Evolutionary conservation across 495 filamentous ascomycete species (phyloP).

Genomic region (Geoglossum glabrum): DNA sequence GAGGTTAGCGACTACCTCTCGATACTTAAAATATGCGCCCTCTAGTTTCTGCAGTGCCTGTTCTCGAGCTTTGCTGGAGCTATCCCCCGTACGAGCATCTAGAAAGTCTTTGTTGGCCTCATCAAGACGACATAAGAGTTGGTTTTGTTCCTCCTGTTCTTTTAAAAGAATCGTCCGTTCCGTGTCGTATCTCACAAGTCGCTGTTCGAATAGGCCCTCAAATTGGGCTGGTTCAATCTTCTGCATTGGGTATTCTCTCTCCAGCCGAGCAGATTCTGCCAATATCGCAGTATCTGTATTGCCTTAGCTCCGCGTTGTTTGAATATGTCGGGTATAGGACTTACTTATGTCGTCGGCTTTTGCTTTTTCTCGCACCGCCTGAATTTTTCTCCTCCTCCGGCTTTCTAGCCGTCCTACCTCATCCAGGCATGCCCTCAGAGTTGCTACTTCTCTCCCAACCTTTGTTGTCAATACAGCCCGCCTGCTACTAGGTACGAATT

Average conservation of each 20-base stretch:
- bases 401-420: slow-evolving; percentile 66
- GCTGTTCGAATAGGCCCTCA: slow-evolving; percentile 71
- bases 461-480: slow-evolving; percentile 56
- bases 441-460: slow-evolving; percentile 56
- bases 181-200: slow-evolving; percentile 56
- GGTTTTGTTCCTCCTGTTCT: slow-evolving; percentile 60
- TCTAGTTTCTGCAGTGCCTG: slow-evolving; percentile 73
- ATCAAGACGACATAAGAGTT: slow-evolving; percentile 41
- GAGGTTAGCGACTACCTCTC: slow-evolving; percentile 75
- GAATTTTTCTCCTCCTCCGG: slow-evolving; percentile 66
- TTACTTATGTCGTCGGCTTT: slow-evolving; percentile 76
- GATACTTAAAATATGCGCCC: slow-evolving; percentile 85
- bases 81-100: slow-evolving; percentile 46
- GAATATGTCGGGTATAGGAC: slow-evolving; percentile 8
- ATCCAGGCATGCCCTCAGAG: slow-evolving; percentile 55
- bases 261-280: slow-evolving; percentile 60
- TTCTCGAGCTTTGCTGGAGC: slow-evolving; percentile 59
- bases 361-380: slow-evolving; percentile 75
- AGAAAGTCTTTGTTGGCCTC: slow-evolving; percentile 65
- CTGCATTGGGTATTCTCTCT: slow-evolving; percentile 69
- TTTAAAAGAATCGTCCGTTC: slow-evolving; percentile 48
- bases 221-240: slow-evolving; percentile 72
- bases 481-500: slow-evolving; percentile 74
- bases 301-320: neutral
- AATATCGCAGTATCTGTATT: slow-evolving; percentile 47